Percentiles rank a stretch among this genome's conserved stretches.
phyloP scores from a whole-genome alignment of 768 basidiomycete genomes.

The Mycena galericulata region DNA sequence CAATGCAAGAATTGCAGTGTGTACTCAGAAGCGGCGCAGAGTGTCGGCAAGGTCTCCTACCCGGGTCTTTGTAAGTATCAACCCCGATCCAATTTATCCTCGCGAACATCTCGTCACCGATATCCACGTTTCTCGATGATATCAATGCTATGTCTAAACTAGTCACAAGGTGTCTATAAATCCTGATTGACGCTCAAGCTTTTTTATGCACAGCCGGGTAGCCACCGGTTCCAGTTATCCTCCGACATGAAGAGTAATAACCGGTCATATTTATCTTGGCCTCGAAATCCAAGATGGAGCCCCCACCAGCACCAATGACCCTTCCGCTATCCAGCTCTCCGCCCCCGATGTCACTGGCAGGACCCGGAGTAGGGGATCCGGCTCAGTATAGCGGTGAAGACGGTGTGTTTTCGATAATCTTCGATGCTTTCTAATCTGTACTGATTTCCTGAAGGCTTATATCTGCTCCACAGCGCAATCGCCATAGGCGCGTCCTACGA shows the following conservation, averaged over 20 bases:
- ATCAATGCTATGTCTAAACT: slow-evolving; percentile 15
- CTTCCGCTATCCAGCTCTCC: background rate
- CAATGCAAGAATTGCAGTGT: no score
- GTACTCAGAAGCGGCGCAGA: no score
- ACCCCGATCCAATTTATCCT: slow-evolving; percentile 1
- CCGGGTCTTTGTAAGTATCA: background rate
- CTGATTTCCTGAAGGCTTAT: slow-evolving; percentile 23
- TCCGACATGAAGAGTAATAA: slow-evolving; percentile 16
- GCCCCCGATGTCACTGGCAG: background rate
- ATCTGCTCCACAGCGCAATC: slow-evolving; percentile 33
- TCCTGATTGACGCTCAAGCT: slow-evolving; percentile 14
- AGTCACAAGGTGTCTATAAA: slow-evolving; percentile 18
- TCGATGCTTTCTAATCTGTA: background rate
- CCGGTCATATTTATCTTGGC: slow-evolving; percentile 11
- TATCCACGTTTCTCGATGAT: background rate
- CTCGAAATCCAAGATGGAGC: background rate
- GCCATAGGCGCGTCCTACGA: slow-evolving; percentile 35
- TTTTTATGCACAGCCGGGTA: slow-evolving; percentile 21
- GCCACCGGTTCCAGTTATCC: slow-evolving; percentile 17
- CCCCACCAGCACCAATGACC: background rate
- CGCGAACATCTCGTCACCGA: slow-evolving; percentile 9
- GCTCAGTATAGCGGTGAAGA: slow-evolving; percentile 23
- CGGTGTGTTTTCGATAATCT: background rate
- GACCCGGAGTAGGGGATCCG: background rate
- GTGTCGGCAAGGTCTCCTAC: no score